Base-by-base conservation (phyloP, 2,329 filamentous ascomycete genomes). In the Niveomyces coronatus region DNA sequence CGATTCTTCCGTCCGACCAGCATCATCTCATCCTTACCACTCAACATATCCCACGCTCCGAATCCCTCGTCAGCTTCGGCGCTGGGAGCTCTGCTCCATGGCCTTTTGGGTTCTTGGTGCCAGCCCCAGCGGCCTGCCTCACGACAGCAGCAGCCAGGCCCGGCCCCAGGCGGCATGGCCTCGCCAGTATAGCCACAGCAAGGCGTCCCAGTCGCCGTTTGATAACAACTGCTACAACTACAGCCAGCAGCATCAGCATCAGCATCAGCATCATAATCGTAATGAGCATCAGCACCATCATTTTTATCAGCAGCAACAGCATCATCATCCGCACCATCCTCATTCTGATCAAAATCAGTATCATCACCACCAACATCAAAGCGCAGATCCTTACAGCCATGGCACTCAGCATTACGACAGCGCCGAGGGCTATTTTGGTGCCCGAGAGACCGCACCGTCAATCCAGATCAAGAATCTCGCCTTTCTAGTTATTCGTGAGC, bases 401-500 rank as follows among this genome's bases (percentile, higher is more conserved):
- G 19, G 28, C 16, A 9, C 18, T 13, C 37, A 17, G 5, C 29
- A n/a, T 5, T 30, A 44, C 4, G 38, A 42, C 27, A 34, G 45
- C 29, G 17, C n/a, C 11, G 26, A 18, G 4, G 35, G 45, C 30
- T 35, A 37, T 36, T n/a, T n/a, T n/a, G 9, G 44, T 28, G 14
- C 41, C 37, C 31, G 28, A 27, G 31, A 30, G 34, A 17, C 39
- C 45, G 3, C 45, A 43, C 24, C 48, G 20, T 55, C 57, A 8
- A 44, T 57, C 11, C 50, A 54, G 11, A 47, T 53, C 20, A 54
- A 52, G 28, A 59, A 58, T 33, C 44, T 50, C 31, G 52, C 59
- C 14, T 62, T 64, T 45, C 49, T 63, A 16, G 55, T 64, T 23
- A 62, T 64, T 33, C 57, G 57, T 18, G 59, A 64, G 42, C 52